Evolutionary conservation across 2,329 filamentous ascomycete species (phyloP).

Genomic region (Arthroderma uncinatum): DNA sequence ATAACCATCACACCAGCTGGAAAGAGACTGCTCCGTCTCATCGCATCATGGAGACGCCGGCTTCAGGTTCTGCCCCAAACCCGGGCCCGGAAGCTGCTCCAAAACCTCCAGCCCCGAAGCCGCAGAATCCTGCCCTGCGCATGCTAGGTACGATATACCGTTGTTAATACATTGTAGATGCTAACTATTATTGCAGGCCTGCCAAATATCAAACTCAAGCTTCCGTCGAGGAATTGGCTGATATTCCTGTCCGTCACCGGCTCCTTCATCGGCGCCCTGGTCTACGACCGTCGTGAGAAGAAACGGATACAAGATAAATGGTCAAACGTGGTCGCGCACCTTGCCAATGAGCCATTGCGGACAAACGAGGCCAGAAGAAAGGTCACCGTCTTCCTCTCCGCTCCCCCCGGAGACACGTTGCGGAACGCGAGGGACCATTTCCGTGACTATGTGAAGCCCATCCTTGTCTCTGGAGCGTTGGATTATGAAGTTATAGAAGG

Average conservation of each 20-base stretch:
- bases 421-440: slow-evolving; percentile 86
- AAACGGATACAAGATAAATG: slow-evolving; percentile 75
- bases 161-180: not conserved
- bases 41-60: not conserved
- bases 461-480: slow-evolving; percentile 76
- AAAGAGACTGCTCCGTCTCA: not conserved
- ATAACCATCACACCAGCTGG: not conserved
- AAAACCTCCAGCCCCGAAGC: slow-evolving; percentile 13
- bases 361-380: slow-evolving; percentile 66
- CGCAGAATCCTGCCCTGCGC: slow-evolving; percentile 16
- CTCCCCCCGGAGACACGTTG: slow-evolving; percentile 76
- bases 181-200: slow-evolving; percentile 46
- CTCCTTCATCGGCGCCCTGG: slow-evolving; percentile 64
- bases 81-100: slow-evolving; percentile 8
- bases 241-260: slow-evolving; percentile 79
- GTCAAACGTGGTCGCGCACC: slow-evolving; percentile 71
- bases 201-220: slow-evolving; percentile 67
- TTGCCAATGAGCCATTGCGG: slow-evolving; percentile 64
- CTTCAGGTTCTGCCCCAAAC: not conserved
- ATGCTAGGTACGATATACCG: slow-evolving; percentile 13
- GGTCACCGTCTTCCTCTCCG: slow-evolving; percentile 73
- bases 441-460: slow-evolving; percentile 87
- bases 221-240: slow-evolving; percentile 94
- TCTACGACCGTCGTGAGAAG: slow-evolving; percentile 90
- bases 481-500: slow-evolving; percentile 97